Evolutionary conservation across 1,284 basidiomycete species (phyloP).

Genomic region (Stygiomarasmius scandens): DNA sequence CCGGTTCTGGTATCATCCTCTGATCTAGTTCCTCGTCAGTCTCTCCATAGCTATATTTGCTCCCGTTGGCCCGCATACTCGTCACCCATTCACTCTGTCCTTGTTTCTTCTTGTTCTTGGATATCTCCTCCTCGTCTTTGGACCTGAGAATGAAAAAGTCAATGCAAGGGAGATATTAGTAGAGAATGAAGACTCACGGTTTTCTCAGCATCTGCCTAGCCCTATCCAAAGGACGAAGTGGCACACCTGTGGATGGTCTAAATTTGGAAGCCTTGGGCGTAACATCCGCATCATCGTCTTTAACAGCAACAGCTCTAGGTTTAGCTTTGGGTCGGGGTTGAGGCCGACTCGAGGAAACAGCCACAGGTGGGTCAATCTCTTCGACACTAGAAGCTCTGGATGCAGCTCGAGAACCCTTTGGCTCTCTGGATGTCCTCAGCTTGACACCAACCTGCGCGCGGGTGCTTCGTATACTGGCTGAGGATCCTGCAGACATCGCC

Average conservation of each 20-base stretch:
- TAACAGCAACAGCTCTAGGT: not conserved
- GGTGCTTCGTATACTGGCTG: not conserved
- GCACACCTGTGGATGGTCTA: not conserved
- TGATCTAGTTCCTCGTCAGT: not conserved
- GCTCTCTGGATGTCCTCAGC: not conserved
- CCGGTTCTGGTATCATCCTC: not conserved
- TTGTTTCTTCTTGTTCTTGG: not conserved
- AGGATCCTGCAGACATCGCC: not conserved
- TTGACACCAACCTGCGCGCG: not conserved
- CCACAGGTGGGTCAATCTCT: not conserved
- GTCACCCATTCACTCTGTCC: not conserved
- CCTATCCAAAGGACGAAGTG: not conserved
- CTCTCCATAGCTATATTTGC: not conserved
- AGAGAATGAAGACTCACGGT: not conserved
- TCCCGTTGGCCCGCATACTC: not conserved
- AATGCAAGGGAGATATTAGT: not conserved
- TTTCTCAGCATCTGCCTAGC: not conserved
- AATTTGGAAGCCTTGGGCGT: conserved; percentile 1
- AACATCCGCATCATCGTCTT: conserved; percentile 1
- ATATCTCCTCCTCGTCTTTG: not conserved
- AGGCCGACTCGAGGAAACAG: not conserved
- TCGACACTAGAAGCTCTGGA: not conserved
- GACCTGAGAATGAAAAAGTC: not conserved
- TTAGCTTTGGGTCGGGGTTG: not conserved
- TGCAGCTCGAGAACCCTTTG: not conserved